Base-by-base conservation (phyloP, 1,284 basidiomycete genomes). In the Porphyrellus sp. region DNA sequence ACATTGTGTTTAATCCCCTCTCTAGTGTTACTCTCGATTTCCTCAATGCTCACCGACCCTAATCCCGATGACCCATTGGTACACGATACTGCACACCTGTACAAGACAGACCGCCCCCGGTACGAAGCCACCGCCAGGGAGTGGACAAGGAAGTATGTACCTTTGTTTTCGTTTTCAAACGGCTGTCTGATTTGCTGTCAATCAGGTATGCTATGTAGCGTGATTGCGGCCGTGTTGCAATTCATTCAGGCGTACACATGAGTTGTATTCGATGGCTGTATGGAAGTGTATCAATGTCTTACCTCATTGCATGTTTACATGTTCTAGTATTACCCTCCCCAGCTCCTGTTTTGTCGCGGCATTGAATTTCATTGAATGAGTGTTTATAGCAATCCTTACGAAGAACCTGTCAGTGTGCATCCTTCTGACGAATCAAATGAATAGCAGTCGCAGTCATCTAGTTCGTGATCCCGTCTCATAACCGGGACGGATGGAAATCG, bases 121-220 rank as follows among this genome's bases (percentile, higher is more conserved):
- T 97, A 97, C 72, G 94, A 97, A 74, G 88, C 91, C 58, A 97
- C 92, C 27, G 94, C 94, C 40, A 82, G 93, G 76, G 94, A 97
- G 79, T 97, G 93, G 93, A 94, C 93, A 71, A 86, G 93, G 83
- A 96, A 96, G 93, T 96, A 67, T 68, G 91, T 80, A 21, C 25
- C 8, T 5, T 59, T 21, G 15, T 38, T 25, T 42, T 42, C 39
- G 5, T 30, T 35, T 34, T 28, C 8, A 4, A 23, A 23, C 42
- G 24, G 1, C 20, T 8, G 11, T 24, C 53, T 70, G 54, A 64
- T 67, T 24, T 50, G 60, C 16, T 40, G 30, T 43, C 28, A 31
- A 27, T 28, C 34, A 82, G 80, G 66, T 82, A 83, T 67, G 81
- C 82, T 54, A 83, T 82, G 82, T 82, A 77, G 70, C 55, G 53